Base-by-base conservation (phyloP, 352 stramenopile genomes). In the Peronospora belbahrii region DNA sequence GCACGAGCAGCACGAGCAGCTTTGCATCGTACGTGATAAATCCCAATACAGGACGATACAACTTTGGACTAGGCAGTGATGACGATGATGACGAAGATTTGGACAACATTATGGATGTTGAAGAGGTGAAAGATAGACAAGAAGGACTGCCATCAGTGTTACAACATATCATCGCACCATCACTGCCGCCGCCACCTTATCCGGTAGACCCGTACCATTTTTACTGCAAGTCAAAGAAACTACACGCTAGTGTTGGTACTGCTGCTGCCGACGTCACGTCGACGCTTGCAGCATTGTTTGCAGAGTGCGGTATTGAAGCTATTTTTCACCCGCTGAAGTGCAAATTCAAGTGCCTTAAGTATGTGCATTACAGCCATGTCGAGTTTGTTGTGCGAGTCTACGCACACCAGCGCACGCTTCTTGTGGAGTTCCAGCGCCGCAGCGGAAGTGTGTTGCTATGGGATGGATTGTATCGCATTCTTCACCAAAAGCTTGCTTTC, bases 291-390 rank as follows among this genome's bases (percentile, higher is more conserved):
- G 41, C 51, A 22, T 23, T 70, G 41, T 71, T 91, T 6, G 52
- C 62, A 13, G 73, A 72, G 3, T 78, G 62, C 40, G 70, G 82
- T 17, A 77, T 91, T 43, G 77, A 87, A 52, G 70, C 75, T 38
- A 68, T 67, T 35, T 72, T 89, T 39, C 66, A 83, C 39, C 62
- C 78, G 20, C 60, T 70, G 31, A 88, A 89, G 45, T 88, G 77
- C 65, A 91, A 91, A 58, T 91, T 91, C 52, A 88, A 88, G 42
- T 89, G 80, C 49, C 67, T 91, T 52, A 88, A 88, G 54, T 84
- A 89, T 43, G 73, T 88, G 25, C 74, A 89, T 52, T 91, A 88
- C 61, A 85, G 73, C 47, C 77, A 84, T 46, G 67, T 91, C 18
- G 77, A 91, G 60, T 91, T 91, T 34, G 68, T 86, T 17, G 59